These are phyloP conservation scores for Mycena albidolilacea DNA, from an alignment of 768 basidiomycete genomes.

Conservation along the genomic window DNA sequence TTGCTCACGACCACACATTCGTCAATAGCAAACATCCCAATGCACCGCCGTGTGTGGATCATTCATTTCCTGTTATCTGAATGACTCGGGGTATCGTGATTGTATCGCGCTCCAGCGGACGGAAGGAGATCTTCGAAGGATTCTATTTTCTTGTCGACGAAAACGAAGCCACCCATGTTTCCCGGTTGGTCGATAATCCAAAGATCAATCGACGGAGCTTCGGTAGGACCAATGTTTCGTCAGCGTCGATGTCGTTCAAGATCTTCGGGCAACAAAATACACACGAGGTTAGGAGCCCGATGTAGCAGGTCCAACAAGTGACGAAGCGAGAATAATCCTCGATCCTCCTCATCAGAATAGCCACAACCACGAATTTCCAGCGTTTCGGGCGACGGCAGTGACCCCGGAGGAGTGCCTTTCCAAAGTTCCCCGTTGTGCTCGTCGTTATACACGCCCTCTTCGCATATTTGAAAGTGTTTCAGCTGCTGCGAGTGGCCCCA, in stretches of 20 bases:
- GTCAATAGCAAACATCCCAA: no score
- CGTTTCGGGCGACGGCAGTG: background rate
- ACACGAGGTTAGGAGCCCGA: background rate
- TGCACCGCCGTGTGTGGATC: no score
- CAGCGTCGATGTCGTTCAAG: background rate
- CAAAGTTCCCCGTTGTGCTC: background rate
- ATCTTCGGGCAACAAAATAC: no score
- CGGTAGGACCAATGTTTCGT: background rate
- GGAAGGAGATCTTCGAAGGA: no score
- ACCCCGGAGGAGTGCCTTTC: background rate
- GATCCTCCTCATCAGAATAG: background rate
- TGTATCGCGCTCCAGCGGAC: no score
- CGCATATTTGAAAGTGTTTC: background rate
- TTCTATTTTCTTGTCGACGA: no score
- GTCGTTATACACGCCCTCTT: no score
- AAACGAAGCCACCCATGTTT: no score
- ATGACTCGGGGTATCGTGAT: no score
- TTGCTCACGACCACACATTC: no score
- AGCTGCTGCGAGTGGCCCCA: background rate
- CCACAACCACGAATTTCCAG: background rate
- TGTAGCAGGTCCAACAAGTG: background rate
- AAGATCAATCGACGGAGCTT: background rate
- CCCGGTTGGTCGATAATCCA: background rate
- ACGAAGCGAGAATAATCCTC: background rate
- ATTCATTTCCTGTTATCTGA: no score